A percentile compares a stretch with the other conserved stretches of the same genome.
phyloP scores from a whole-genome alignment of 1,284 basidiomycete species.

The Ganoderma multipileum region DNA sequence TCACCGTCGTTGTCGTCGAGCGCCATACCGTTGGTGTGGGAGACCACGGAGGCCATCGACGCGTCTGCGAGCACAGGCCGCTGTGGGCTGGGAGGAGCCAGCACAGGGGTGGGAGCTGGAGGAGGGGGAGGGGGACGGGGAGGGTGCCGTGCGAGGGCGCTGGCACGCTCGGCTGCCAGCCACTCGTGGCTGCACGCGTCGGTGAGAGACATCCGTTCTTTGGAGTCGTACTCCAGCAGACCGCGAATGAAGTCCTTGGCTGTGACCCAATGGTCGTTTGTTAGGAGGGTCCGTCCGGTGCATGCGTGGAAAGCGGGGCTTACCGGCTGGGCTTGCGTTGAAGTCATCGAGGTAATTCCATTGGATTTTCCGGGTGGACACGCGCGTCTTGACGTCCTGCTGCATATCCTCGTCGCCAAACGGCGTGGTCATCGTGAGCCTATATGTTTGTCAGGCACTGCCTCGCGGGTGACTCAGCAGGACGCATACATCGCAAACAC shows the following conservation, averaged over 20 bases:
- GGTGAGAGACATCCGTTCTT: constrained; percentile 60
- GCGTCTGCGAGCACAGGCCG: constrained; percentile 10
- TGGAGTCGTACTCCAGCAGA: constrained; percentile 60
- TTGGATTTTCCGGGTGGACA: constrained; percentile 64
- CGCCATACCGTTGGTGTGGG: constrained; percentile 23
- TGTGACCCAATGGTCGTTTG: background rate
- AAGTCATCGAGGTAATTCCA: constrained; percentile 56
- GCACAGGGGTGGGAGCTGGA: constrained; percentile 32
- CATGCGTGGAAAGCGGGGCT: constrained; percentile 31
- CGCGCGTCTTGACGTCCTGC: constrained; percentile 59
- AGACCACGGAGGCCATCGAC: constrained; percentile 29
- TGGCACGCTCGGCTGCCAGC: constrained; percentile 47
- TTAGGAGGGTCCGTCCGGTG: constrained; percentile 24
- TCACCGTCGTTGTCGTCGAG: constrained; percentile 11
- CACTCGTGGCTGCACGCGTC: constrained; percentile 71
- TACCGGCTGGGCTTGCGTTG: constrained; percentile 40
- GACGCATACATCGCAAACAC: constrained; percentile 80
- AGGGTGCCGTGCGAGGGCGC: constrained; percentile 32
- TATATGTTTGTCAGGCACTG: constrained; percentile 34
- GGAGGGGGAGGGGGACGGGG: constrained; percentile 21
- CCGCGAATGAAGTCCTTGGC: constrained; percentile 51
- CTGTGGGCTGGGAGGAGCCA: background rate
- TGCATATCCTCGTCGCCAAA: constrained; percentile 73
- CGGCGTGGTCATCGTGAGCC: constrained; percentile 74
- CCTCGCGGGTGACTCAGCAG: background rate